A percentile compares a stretch with the other conserved stretches of the same genome.
phyloP scores from a whole-genome alignment of 805 yeast species.

The Hanseniaspora occidentalis region DNA sequence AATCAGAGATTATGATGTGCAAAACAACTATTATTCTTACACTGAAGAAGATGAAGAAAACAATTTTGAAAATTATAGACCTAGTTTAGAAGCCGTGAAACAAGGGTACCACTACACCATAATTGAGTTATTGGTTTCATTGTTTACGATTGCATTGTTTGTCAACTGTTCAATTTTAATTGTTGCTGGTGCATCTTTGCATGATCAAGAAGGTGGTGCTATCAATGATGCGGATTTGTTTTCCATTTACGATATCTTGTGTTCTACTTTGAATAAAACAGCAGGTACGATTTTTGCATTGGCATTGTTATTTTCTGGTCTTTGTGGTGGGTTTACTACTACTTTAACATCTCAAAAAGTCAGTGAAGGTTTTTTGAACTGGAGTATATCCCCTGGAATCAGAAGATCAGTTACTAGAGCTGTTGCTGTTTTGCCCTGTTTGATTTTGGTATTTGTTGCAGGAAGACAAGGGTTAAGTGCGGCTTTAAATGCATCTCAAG shows the following conservation, averaged over 20 bases:
- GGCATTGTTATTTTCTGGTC: slow-evolving; percentile 78
- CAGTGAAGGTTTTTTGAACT: slow-evolving; percentile 75
- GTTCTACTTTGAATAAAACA: slow-evolving; percentile 47
- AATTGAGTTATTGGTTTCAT: slow-evolving; percentile 67
- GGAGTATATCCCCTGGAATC: slow-evolving; percentile 71
- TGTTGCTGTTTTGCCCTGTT: slow-evolving; percentile 78
- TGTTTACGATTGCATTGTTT: slow-evolving; percentile 81
- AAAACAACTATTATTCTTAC: slow-evolving; percentile 40
- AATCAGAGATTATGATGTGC: slow-evolving; percentile 60
- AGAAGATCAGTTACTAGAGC: slow-evolving; percentile 73
- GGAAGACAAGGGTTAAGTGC: slow-evolving; percentile 74
- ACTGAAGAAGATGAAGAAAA: slow-evolving; percentile 22
- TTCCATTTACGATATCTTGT: slow-evolving; percentile 60
- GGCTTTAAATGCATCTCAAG: slow-evolving; percentile 77
- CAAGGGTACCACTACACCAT: slow-evolving; percentile 75
- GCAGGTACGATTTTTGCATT: slow-evolving; percentile 80
- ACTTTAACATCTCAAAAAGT: slow-evolving; percentile 93
- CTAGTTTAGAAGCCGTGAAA: slow-evolving; percentile 69
- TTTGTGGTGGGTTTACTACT: slow-evolving; percentile 91
- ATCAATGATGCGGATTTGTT: slow-evolving; percentile 72
- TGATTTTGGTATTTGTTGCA: slow-evolving; percentile 55
- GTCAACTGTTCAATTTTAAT: slow-evolving; percentile 83
- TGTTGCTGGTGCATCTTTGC: slow-evolving; percentile 83
- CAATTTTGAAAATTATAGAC: slow-evolving; percentile 43
- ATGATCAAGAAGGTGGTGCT: slow-evolving; percentile 22